Evolutionary conservation across 2,329 filamentous ascomycete species (phyloP).

Genomic region (Trichocomaceae sp.): DNA sequence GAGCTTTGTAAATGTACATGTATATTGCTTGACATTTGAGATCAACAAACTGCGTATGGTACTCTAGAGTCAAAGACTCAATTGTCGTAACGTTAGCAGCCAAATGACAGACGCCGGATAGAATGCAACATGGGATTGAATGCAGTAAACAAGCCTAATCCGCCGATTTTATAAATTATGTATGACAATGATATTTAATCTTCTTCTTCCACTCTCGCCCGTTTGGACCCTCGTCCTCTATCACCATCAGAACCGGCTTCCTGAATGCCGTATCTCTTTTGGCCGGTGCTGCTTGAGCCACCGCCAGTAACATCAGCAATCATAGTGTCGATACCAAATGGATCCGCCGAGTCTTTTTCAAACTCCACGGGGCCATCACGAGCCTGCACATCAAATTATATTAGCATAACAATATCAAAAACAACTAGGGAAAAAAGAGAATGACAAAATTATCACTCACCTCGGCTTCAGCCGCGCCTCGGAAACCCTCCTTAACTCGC

Average conservation of each 20-base stretch:
- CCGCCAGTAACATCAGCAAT: conserved; percentile 66
- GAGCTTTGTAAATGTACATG: too few species aligned
- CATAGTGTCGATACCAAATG: conserved; percentile 92
- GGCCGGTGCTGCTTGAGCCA: conserved; percentile 50
- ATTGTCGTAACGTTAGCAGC: background rate
- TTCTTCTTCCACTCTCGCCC: conserved; percentile 63
- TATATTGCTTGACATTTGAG: too few species aligned
- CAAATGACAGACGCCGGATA: background rate
- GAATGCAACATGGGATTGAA: background rate
- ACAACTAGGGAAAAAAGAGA: background rate
- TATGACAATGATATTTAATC: background rate
- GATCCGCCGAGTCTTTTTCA: conserved; percentile 79
- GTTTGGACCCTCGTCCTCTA: conserved; percentile 72
- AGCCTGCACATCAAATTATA: conserved; percentile 40
- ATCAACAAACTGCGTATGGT: too few species aligned
- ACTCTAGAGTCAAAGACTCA: background rate
- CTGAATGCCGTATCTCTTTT: conserved; percentile 41
- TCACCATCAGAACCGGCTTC: conserved; percentile 50
- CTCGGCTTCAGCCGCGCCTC: conserved; percentile 73
- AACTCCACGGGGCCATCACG: conserved; percentile 93
- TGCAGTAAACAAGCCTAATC: background rate
- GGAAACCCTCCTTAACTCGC: conserved; percentile 76
- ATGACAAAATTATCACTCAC: conserved; percentile 38
- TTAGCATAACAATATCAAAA: background rate
- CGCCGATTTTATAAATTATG: background rate